phyloP scores from a whole-genome alignment of 208 protist species.

The Trypanosoma cruzi region DNA sequence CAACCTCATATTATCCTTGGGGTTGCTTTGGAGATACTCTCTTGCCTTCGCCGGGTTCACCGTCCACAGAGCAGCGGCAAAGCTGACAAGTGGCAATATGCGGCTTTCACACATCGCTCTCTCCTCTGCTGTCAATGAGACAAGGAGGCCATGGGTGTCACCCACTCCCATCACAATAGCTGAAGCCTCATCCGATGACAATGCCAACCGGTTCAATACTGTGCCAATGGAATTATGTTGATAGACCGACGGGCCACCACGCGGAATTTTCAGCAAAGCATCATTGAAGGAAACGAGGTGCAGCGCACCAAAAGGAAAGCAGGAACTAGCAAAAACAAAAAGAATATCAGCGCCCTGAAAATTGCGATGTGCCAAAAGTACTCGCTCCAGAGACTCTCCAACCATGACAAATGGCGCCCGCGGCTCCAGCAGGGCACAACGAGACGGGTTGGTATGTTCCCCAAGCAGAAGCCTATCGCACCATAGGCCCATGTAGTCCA shows the following conservation, averaged over 20 bases:
- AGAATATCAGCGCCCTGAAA: slow-evolving; percentile 50
- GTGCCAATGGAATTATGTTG: slow-evolving; percentile 9
- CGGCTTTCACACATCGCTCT: slow-evolving; percentile 16
- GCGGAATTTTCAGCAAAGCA: slow-evolving; percentile 11
- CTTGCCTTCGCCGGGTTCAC: slow-evolving; percentile 42
- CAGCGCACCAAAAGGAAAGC: slow-evolving; percentile 58
- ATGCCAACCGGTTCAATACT: slow-evolving; percentile 31
- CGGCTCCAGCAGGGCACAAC: slow-evolving; percentile 71
- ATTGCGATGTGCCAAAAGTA: slow-evolving; percentile 58
- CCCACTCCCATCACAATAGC: slow-evolving; percentile 58
- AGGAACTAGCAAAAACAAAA: slow-evolving; percentile 40
- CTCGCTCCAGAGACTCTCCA: slow-evolving; percentile 60
- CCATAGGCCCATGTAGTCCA: slow-evolving; percentile 79
- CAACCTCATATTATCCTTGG: slow-evolving; percentile 49
- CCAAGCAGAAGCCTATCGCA: slow-evolving; percentile 86
- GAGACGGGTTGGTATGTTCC: slow-evolving; percentile 42
- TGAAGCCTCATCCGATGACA: neutral
- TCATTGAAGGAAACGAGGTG: slow-evolving; percentile 31
- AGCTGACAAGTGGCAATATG: slow-evolving; percentile 58
- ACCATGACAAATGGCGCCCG: slow-evolving; percentile 46
- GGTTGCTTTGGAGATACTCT: slow-evolving; percentile 44
- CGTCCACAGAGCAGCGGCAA: slow-evolving; percentile 70
- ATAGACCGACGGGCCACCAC: slow-evolving; percentile 1
- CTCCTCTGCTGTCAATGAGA: slow-evolving; percentile 38
- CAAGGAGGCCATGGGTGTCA: slow-evolving; percentile 25